phyloP scores from a whole-genome alignment of 129 eudicot species.

The Glebionis coronaria region DNA sequence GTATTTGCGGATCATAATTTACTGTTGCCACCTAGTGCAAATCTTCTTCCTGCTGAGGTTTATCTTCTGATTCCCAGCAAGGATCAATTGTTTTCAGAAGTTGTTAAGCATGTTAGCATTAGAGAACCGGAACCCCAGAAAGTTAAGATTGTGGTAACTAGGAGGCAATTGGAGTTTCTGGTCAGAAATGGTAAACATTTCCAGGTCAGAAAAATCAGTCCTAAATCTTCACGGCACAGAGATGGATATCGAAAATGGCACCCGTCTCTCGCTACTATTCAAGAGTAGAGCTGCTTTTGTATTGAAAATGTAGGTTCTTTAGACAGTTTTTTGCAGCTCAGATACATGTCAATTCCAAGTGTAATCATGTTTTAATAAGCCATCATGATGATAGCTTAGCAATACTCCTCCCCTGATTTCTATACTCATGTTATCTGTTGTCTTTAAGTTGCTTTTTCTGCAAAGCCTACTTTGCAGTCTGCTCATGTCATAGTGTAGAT shows the following conservation, averaged over 20 bases:
- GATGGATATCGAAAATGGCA: constrained; percentile 40
- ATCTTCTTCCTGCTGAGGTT: constrained; percentile 15
- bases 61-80: constrained; percentile 16
- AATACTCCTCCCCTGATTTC: constrained; percentile 4
- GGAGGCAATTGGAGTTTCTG: constrained; percentile 53
- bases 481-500: neutral
- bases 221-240: constrained; percentile 26
- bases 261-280: constrained; percentile 55
- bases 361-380: constrained; percentile 14
- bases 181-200: constrained; percentile 31
- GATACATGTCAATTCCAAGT: constrained; percentile 3
- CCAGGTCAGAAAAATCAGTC: constrained; percentile 28
- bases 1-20: constrained; percentile 13
- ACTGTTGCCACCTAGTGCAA: constrained; percentile 16
- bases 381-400: constrained; percentile 1
- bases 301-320: neutral
- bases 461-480: too few species aligned
- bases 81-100: constrained; percentile 7
- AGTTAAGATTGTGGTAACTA: constrained; percentile 48
- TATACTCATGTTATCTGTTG: constrained; percentile 5
- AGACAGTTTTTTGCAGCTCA: constrained; percentile 10
- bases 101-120: constrained; percentile 1
- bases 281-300: constrained; percentile 31
- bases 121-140: constrained; percentile 20
- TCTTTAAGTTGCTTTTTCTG: too few species aligned